Evolutionary conservation across 306 rosid species (phyloP).

Genomic region (Begonia masoniana): DNA sequence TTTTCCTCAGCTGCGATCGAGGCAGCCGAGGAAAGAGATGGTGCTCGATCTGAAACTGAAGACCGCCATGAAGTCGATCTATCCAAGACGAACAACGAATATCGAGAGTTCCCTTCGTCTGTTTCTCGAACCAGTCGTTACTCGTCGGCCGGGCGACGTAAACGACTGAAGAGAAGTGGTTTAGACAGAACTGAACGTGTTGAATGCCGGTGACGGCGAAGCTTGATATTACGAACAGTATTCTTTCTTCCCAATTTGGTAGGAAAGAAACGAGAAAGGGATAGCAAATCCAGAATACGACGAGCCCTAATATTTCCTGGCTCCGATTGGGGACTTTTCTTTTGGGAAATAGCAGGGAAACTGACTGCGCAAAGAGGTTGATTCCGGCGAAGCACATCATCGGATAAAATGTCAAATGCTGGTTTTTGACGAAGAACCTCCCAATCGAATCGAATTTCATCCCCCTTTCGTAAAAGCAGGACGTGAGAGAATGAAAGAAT

Average conservation of each 20-base stretch:
- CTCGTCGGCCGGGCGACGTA: conserved; percentile 50
- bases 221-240: conserved; percentile 46
- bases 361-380: conserved; percentile 51
- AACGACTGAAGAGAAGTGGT: conserved; percentile 56
- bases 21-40: conserved; percentile 57
- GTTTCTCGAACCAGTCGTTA: conserved; percentile 69
- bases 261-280: no score
- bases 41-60: conserved; percentile 59
- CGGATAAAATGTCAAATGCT: conserved; percentile 57
- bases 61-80: conserved; percentile 65
- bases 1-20: conserved; percentile 46
- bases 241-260: no score
- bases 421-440: conserved; percentile 57
- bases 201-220: no score
- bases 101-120: no score
- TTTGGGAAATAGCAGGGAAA: conserved; percentile 34
- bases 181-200: conserved; percentile 63
- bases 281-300: no score
- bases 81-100: no score
- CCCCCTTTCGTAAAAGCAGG: conserved; percentile 60
- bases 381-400: no score
- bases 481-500: no score
- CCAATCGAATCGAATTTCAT: conserved; percentile 47
- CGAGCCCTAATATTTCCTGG: conserved; percentile 41
- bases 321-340: conserved; percentile 46